Conservation (phyloP, 345 rosid genomes). For the Salix caprea region DNA sequence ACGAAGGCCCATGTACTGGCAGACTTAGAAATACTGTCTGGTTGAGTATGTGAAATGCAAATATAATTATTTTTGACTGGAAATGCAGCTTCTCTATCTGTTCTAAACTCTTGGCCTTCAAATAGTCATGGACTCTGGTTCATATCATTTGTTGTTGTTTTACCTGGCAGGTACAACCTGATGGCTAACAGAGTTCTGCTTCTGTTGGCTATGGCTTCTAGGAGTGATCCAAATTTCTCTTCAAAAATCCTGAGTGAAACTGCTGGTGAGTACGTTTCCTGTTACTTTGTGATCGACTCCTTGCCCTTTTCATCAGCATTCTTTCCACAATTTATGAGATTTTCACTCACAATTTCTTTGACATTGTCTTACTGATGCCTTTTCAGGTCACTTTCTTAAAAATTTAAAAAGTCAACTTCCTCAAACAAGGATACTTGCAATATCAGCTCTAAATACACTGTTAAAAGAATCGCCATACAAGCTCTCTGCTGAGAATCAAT, state of each 20-base stretch:
- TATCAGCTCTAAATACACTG: conserved; percentile 85
- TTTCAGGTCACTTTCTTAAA: conserved; percentile 89
- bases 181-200: conserved; percentile 98
- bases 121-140: background rate
- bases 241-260: conserved; percentile 75
- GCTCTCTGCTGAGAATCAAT: conserved; percentile 46
- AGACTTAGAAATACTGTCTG: background rate
- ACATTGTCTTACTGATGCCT: conserved; percentile 10
- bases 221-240: conserved; percentile 62
- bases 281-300: conserved; percentile 4
- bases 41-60: conserved; percentile 1
- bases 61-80: background rate
- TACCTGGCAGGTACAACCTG: conserved; percentile 70
- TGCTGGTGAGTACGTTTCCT: conserved; percentile 54
- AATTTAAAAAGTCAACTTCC: conserved; percentile 97
- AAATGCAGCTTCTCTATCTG: background rate
- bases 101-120: background rate
- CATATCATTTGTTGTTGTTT: background rate
- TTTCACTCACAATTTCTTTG: background rate
- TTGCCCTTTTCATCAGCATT: background rate
- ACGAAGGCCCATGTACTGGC: background rate
- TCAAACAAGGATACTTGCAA: conserved; percentile 96
- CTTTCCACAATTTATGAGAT: background rate
- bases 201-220: conserved; percentile 84
- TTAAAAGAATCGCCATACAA: conserved; percentile 94